A percentile compares a stretch with the other conserved stretches of the same genome.
Evolutionary conservation across 1,139 yeast genomes (phyloP).

Genomic region (Nakaseomyces bracarensis): DNA sequence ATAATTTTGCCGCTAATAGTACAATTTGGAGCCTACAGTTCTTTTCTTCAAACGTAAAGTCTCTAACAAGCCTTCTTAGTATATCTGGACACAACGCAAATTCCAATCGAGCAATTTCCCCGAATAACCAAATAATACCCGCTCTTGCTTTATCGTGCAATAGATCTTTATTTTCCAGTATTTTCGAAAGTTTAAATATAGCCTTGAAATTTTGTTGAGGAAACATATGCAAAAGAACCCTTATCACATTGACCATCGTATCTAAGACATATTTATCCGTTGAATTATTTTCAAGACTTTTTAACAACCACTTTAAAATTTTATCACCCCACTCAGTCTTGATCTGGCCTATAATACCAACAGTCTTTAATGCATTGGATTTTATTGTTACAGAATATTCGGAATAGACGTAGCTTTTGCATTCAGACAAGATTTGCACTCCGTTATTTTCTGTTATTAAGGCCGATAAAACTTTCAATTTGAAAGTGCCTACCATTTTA

Average conservation of each 20-base stretch:
- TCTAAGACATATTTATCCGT: constrained; percentile 36
- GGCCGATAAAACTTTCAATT: constrained; percentile 34
- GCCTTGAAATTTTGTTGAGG: constrained; percentile 39
- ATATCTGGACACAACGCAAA: constrained; percentile 71
- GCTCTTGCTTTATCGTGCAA: constrained; percentile 53
- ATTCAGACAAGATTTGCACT: constrained; percentile 35
- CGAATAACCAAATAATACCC: constrained; percentile 83
- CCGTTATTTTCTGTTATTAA: background rate
- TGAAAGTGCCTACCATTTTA: constrained; percentile 40
- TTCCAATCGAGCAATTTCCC: constrained; percentile 54
- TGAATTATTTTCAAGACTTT: constrained; percentile 31
- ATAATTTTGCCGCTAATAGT: constrained; percentile 64
- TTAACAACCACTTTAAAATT: constrained; percentile 40
- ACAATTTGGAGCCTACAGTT: constrained; percentile 64
- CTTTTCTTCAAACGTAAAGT: constrained; percentile 48
- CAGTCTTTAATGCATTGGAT: constrained; percentile 50
- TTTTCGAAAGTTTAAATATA: constrained; percentile 36
- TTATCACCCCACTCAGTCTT: constrained; percentile 32
- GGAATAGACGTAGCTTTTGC: constrained; percentile 54
- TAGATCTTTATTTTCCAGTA: constrained; percentile 16
- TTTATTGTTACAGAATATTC: constrained; percentile 37
- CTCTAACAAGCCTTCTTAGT: constrained; percentile 48
- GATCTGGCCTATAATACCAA: constrained; percentile 45
- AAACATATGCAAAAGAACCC: constrained; percentile 63
- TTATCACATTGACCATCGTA: constrained; percentile 58